These are phyloP conservation scores for Linnemannia elongata DNA, from an alignment of 192 early-diverging fungal genomes.

Conservation along the genomic window DNA sequence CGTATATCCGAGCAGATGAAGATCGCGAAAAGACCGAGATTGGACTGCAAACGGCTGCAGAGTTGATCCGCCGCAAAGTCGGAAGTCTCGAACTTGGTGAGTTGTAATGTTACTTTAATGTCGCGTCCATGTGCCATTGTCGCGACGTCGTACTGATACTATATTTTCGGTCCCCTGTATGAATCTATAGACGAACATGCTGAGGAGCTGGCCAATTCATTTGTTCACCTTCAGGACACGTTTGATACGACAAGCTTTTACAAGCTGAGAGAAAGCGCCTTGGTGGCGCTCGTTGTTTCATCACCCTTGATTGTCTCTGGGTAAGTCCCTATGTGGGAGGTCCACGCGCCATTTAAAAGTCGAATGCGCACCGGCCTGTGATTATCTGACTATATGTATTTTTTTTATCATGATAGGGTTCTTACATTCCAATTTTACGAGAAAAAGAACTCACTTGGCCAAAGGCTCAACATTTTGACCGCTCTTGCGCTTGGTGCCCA, in stretches of 20 bases:
- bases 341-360: neutral
- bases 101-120: neutral
- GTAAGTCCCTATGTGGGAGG: conserved; percentile 2
- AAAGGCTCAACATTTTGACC: conserved; percentile 43
- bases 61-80: conserved; percentile 46
- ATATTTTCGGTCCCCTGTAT: neutral
- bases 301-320: conserved; percentile 21
- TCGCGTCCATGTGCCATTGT: neutral
- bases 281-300: conserved; percentile 35
- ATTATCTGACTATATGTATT: neutral
- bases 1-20: conserved; percentile 40
- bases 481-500: conserved; percentile 31
- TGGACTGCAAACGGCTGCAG: conserved; percentile 27
- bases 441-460: conserved; percentile 40
- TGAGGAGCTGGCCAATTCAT: conserved; percentile 15
- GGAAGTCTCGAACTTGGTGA: conserved; percentile 47
- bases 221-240: conserved; percentile 23
- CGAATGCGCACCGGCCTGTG: neutral
- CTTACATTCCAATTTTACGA: conserved; percentile 40
- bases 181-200: conserved; percentile 30
- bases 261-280: conserved; percentile 24
- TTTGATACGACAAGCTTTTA: conserved; percentile 31
- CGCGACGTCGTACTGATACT: neutral
- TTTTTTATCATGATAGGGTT: conserved; percentile 13
- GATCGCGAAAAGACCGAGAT: conserved; percentile 48